Conservation (phyloP, 2,329 filamentous ascomycete genomes). For the Colletotrichum graminicola region DNA sequence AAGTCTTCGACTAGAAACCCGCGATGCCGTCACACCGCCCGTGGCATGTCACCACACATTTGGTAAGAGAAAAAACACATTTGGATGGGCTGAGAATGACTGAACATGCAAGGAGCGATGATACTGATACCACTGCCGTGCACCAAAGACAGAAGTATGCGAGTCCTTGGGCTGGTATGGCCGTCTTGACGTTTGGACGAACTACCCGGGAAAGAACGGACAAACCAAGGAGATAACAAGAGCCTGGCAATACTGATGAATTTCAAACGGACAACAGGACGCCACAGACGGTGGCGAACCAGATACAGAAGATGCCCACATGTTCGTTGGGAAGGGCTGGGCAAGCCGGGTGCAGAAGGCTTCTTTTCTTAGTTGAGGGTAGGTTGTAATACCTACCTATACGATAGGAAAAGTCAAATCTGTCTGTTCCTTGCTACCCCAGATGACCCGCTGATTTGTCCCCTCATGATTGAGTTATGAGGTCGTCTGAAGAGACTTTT, state of each 20-base stretch:
- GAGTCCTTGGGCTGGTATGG: not conserved
- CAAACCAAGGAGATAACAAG: too few species aligned
- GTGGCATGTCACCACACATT: too few species aligned
- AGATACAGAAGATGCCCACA: not conserved
- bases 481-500: constrained; percentile 15
- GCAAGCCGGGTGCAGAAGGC: not conserved
- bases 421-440: not conserved
- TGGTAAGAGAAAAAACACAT: not conserved
- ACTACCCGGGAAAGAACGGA: too few species aligned
- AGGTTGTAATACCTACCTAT: not conserved
- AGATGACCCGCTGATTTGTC: not conserved
- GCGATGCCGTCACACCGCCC: too few species aligned
- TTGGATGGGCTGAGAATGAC: not conserved
- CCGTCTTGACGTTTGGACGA: not conserved
- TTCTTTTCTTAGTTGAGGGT: not conserved
- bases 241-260: not conserved
- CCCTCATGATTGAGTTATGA: constrained; percentile 8
- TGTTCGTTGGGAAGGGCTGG: not conserved
- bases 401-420: not conserved
- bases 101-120: not conserved
- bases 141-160: not conserved
- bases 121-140: not conserved
- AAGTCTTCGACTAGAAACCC: too few species aligned
- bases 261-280: not conserved
- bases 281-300: not conserved